These are phyloP conservation scores for Drechslera avenae DNA, from an alignment of 2,329 filamentous ascomycete genomes.

Conservation along the genomic window DNA sequence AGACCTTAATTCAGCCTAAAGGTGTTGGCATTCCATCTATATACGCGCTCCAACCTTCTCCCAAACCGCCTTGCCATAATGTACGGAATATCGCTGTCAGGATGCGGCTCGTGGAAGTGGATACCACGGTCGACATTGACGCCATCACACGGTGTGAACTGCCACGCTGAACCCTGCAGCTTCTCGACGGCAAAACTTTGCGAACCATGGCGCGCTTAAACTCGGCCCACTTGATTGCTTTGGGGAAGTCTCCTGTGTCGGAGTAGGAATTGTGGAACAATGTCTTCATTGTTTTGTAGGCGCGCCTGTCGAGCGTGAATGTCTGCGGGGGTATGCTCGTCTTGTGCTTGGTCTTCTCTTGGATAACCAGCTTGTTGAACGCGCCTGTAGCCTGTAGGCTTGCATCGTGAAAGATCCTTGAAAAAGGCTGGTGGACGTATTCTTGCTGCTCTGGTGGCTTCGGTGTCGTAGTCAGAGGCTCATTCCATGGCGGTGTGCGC, in stretches of 20 bases:
- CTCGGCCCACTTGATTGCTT: slow-evolving; percentile 59
- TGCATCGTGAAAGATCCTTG: background rate
- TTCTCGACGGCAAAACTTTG: slow-evolving; percentile 61
- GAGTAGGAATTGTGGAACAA: background rate
- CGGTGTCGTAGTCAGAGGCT: background rate
- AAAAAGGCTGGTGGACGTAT: background rate
- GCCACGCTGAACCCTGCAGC: slow-evolving; percentile 63
- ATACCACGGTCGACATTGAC: slow-evolving; percentile 57
- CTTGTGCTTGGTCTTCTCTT: slow-evolving; percentile 10
- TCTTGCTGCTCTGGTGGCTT: background rate
- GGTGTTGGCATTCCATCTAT: background rate
- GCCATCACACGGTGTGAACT: slow-evolving; percentile 53
- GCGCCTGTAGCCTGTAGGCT: slow-evolving; percentile 7
- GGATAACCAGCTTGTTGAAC: slow-evolving; percentile 1
- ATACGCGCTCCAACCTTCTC: slow-evolving; percentile 48
- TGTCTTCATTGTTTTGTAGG: background rate
- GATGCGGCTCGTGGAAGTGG: slow-evolving; percentile 67
- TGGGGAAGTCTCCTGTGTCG: slow-evolving; percentile 42
- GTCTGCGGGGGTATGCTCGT: background rate
- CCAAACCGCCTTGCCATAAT: slow-evolving; percentile 54
- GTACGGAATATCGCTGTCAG: slow-evolving; percentile 58
- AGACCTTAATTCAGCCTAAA: background rate
- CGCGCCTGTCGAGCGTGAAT: background rate
- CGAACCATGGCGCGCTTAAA: slow-evolving; percentile 59
- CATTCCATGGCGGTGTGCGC: background rate